Conservation (phyloP, 805 yeast genomes). For the Groenewaldozyma tartarivorans region DNA sequence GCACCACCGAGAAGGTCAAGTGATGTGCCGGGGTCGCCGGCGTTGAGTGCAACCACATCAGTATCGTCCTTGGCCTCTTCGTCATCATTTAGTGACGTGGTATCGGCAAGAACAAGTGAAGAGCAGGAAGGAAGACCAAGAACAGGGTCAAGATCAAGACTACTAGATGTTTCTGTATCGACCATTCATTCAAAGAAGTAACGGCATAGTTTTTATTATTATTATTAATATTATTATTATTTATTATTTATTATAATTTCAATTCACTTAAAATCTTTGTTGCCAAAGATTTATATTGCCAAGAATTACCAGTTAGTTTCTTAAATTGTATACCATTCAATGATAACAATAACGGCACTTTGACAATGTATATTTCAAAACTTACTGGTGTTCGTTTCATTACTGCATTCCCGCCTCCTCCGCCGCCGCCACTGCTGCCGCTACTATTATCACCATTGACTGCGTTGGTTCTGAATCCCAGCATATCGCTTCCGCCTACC, state of each 20-base stretch:
- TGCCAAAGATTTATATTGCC: conserved; percentile 90
- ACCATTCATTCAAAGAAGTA: conserved; percentile 7
- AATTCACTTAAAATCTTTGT: conserved; percentile 69
- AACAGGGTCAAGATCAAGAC: conserved; percentile 12
- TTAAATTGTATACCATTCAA: conserved; percentile 92
- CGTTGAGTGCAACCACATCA: no score
- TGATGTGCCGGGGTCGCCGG: no score
- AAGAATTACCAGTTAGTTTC: conserved; percentile 85
- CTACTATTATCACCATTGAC: no score
- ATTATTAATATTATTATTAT: neutral
- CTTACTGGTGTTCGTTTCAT: conserved; percentile 51
- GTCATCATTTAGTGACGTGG: no score
- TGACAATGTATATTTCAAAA: conserved; percentile 86
- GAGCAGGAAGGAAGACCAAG: neutral
- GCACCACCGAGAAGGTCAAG: neutral
- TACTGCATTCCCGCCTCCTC: neutral
- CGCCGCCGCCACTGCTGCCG: conserved; percentile 1
- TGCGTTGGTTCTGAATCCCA: conserved; percentile 23
- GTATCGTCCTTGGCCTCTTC: neutral
- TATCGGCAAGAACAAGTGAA: no score
- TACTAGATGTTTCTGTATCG: conserved; percentile 17
- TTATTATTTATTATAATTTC: conserved; percentile 36
- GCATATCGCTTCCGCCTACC: conserved; percentile 29
- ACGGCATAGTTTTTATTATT: no score
- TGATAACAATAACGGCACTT: conserved; percentile 73